A percentile compares a stretch with the other conserved stretches of the same genome.
Conservation (phyloP, 139 green algal genomes). For the Spirogloea muscicola region DNA sequence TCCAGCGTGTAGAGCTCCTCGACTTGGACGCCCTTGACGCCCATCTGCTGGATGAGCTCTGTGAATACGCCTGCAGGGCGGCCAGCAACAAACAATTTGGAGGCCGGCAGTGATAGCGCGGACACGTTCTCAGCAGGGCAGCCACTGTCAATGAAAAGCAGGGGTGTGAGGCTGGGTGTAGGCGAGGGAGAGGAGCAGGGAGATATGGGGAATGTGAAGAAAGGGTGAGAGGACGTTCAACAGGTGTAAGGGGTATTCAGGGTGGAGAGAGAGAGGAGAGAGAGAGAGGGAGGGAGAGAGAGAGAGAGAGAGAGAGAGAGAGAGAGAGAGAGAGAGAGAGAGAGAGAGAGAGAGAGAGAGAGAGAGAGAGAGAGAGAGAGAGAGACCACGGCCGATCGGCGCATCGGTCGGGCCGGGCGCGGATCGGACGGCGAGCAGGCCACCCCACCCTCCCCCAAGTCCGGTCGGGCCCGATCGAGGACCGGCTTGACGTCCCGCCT, state of each 20-base stretch:
- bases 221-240: neutral
- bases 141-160: neutral
- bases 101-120: neutral
- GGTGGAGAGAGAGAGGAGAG: neutral
- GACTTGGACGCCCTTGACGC: conserved; percentile 76
- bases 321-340: conserved; percentile 4
- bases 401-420: no score
- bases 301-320: neutral
- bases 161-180: neutral
- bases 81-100: neutral
- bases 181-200: neutral
- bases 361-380: no score
- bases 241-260: neutral
- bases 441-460: no score
- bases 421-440: no score
- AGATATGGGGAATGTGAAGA: no score
- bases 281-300: conserved; percentile 11
- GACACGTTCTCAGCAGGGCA: neutral
- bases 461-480: no score
- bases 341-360: conserved; percentile 14
- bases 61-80: conserved; percentile 77
- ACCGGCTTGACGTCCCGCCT: no score
- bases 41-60: conserved; percentile 85
- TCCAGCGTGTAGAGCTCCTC: conserved; percentile 89
- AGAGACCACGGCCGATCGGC: no score